Evolutionary conservation across 495 filamentous ascomycete species (phyloP), one percentile per base, ranked within the genome.

Genomic region (Amphirosellinia nigrospora): DNA sequence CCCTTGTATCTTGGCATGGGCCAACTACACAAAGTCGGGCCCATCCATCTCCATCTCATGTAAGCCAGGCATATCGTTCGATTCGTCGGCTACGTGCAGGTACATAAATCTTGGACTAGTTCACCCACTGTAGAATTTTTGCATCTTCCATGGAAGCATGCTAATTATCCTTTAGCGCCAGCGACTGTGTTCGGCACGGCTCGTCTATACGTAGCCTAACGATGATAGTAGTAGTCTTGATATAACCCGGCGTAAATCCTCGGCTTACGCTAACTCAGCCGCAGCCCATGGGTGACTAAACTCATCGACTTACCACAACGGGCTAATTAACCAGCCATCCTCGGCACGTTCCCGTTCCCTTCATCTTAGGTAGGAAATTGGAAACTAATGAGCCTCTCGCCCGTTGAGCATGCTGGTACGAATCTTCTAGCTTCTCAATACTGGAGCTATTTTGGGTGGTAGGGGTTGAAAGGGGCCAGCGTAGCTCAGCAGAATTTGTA

Each of bases 141-240:
- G n/a, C n/a, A n/a, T 34, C 8, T 10, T 38, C 36, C 36, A 38
- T 8, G 36, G 8, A 38, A 43, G 16, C 15, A 16, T 43, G 39
- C 39, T 15, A 15, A 16, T 28, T 52, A 4, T 5, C 21, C 21
- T n/a, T 52, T 52, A 50, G 45, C 32, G n/a, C 46, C 23, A 39
- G 30, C 46, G 10, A 11, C 32, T 26, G 9, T 52, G 23, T 26
- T 65, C 63, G 63, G 63, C 63, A 65, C 63, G 63, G 63, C 45
- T 53, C 63, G 63, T 38, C 41, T 19, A 45, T n/a, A 36, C 7
- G 3, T 53, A 39, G 46, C n/a, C 39, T 39, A 53, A 28, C 46
- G 34, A 7, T 38, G 11, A n/a, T 60, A 60, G 53, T 19, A 19
- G 26, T n/a, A 58, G 55, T 7, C 7, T 58, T 58, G 30, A 38